Base-by-base conservation (phyloP, 2,329 filamentous ascomycete genomes). In the Microdochium paspali region DNA sequence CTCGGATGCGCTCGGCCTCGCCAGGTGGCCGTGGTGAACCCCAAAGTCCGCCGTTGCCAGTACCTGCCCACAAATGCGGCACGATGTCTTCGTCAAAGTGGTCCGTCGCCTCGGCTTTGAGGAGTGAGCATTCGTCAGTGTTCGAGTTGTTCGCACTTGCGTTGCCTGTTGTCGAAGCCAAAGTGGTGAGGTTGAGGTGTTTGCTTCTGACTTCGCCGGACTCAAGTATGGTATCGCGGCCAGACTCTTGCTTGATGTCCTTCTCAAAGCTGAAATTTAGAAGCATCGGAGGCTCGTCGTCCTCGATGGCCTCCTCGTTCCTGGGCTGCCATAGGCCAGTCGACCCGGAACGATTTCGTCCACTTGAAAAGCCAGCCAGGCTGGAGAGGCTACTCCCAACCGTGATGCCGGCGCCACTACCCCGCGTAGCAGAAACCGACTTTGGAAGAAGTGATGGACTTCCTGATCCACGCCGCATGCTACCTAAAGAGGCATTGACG, bases 201-300 rank as follows among this genome's bases (percentile, higher is more conserved):
- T 28, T 46, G 24, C 15, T 46, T 25, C 40, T 46, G 44, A 3
- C 49, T 44, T 18, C 47, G 46, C 10, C 44, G 40, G 21, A 18
- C 3, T 7, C 35, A 40, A 18, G 18, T 20, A 18, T 18, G 20
- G 18, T 7, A 15, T 10, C 10, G 4, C 45, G 44, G 3, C 47
- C 44, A 13, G 54, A 46, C 47, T 53, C 47, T 21, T 54, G 56
- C 42, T 60, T 53, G 4, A 55, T 50, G 2, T 56, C 50, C 28
- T 51, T 53, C 51, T 63, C 66, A 47, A 67, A 64, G 44, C 71
- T 70, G 57, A 80, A 79, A 55, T 79, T 71, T 2, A 77, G 67
- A 4, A 78, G 64, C 55, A 77, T 68, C 45, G 68, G 52, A 15
- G 50, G 25, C 9, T 56, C 57, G 12, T 58, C 58, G 10, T 58